Base-by-base conservation (phyloP, 2,329 filamentous ascomycete genomes). In the Taxawa tesnikishii region DNA sequence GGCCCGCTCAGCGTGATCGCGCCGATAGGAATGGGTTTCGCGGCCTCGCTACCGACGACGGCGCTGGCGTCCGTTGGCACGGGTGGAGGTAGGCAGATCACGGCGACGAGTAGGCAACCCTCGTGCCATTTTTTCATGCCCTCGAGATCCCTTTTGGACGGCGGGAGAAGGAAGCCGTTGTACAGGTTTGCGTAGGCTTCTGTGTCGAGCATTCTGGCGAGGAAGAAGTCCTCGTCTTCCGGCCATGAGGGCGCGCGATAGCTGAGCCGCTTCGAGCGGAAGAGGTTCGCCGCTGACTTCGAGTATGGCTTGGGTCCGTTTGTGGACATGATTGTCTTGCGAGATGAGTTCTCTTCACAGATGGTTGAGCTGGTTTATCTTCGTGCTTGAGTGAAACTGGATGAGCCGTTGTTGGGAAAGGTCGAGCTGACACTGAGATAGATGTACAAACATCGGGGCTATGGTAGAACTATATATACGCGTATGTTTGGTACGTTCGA, bases 191-290 rank as follows among this genome's bases (percentile, higher is more conserved):
- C 26, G n/a, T 23, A 15, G 6, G 15, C 13, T 10, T 24, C 12
- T 16, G 14, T 8, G 17, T 21, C 11, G 14, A 17, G 26, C 15
- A 10, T 6, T 13, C 25, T 12, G 12, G 15, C 11, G 12, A 24
- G 16, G 25, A 37, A 29, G 45, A 51, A 38, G 23, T 55, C 48
- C 25, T 52, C 50, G 6, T 48, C 42, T 4, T 46, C 50, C 27
- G 51, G 42, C 8, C 8, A 7, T 31, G 58, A 50, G 9, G 58
- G 40, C 4, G 54, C 53, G 6, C 55, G 52, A 38, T 59, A 60
- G 15, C 55, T 39, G 2, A 62, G 53, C 4, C 56, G 49, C 12
- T 48, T 38, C 2, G 58, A 60, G 32, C 39, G 44, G 43, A 58
- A 62, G 10, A 47, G 43, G 27, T 54, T 42, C 43, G 50, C 34